phyloP scores from a whole-genome alignment of 1,284 basidiomycete genomes.

The Apiotrichum gamsii region DNA sequence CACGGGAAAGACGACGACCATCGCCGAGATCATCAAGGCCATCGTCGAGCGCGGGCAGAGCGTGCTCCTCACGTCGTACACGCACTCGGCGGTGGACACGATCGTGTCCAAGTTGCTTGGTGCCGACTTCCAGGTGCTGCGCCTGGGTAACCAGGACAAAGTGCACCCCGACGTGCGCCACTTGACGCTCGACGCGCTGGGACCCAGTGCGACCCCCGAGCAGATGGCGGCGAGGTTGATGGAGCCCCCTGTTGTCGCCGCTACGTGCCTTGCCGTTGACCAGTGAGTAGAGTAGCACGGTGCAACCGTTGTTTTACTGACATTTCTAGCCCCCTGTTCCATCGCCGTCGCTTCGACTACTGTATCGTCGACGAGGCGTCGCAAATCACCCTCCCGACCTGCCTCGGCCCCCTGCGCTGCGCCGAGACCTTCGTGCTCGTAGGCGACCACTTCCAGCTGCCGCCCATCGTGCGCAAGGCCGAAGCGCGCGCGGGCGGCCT shows the following conservation, averaged over 20 bases:
- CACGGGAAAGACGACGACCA: constrained; percentile 94
- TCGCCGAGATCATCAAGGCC: constrained; percentile 76
- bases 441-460: constrained; percentile 94
- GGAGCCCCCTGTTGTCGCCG: constrained; percentile 85
- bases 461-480: constrained; percentile 77
- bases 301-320: neutral
- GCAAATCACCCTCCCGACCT: constrained; percentile 93
- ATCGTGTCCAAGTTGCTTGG: constrained; percentile 75
- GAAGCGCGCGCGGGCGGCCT: constrained; percentile 77
- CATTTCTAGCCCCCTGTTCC: constrained; percentile 72
- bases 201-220: constrained; percentile 59
- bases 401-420: constrained; percentile 83
- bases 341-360: constrained; percentile 80
- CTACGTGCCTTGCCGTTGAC: constrained; percentile 86
- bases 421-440: constrained; percentile 89
- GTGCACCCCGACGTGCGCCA: constrained; percentile 72
- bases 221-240: constrained; percentile 74
- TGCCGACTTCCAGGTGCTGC: constrained; percentile 65
- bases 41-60: constrained; percentile 76
- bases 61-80: constrained; percentile 85
- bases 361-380: constrained; percentile 98
- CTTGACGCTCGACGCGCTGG: constrained; percentile 60
- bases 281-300: constrained; percentile 58
- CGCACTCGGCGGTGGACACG: constrained; percentile 95
- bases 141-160: constrained; percentile 88